phyloP scores from a whole-genome alignment of 495 filamentous ascomycete genomes.

The Podospora comata region DNA sequence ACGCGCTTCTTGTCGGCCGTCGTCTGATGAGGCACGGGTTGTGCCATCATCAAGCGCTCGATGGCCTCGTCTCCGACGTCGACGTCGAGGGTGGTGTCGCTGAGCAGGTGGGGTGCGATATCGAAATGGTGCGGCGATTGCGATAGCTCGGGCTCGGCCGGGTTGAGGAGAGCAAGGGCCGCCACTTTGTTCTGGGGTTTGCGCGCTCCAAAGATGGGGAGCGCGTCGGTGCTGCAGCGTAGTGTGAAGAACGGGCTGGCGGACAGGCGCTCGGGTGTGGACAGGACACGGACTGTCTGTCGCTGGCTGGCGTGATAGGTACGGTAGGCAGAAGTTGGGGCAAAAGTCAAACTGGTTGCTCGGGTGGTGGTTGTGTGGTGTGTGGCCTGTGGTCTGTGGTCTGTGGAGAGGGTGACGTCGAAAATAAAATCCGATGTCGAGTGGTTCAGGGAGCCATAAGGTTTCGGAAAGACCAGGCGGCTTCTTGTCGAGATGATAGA shows the following conservation, averaged over 20 bases:
- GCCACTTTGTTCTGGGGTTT: conserved; percentile 41
- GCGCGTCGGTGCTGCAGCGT: conserved; percentile 3
- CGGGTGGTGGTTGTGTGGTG: conserved; percentile 15
- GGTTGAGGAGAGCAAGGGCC: conserved; percentile 46
- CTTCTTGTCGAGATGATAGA: conserved; percentile 10
- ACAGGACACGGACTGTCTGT: neutral
- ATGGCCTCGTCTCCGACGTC: conserved; percentile 34
- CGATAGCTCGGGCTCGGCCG: conserved; percentile 43
- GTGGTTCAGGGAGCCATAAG: conserved; percentile 18
- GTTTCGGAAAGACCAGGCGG: conserved; percentile 15
- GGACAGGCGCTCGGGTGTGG: conserved; percentile 5
- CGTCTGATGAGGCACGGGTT: conserved; percentile 74
- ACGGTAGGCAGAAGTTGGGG: neutral
- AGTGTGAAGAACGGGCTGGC: neutral
- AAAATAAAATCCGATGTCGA: conserved; percentile 4
- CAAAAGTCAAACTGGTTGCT: conserved; percentile 14
- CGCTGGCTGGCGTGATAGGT: neutral
- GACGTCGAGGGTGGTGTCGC: conserved; percentile 25
- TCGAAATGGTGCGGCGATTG: conserved; percentile 45
- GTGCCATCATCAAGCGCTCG: conserved; percentile 71
- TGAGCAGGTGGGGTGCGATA: conserved; percentile 39
- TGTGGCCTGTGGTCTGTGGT: conserved; percentile 1
- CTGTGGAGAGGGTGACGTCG: conserved; percentile 19
- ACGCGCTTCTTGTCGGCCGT: conserved; percentile 88
- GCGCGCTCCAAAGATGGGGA: conserved; percentile 9